A percentile compares a stretch with the other conserved stretches of the same genome.
phyloP scores from a whole-genome alignment of 108 stramenopile genomes.

The Conticribra weissflogii region DNA sequence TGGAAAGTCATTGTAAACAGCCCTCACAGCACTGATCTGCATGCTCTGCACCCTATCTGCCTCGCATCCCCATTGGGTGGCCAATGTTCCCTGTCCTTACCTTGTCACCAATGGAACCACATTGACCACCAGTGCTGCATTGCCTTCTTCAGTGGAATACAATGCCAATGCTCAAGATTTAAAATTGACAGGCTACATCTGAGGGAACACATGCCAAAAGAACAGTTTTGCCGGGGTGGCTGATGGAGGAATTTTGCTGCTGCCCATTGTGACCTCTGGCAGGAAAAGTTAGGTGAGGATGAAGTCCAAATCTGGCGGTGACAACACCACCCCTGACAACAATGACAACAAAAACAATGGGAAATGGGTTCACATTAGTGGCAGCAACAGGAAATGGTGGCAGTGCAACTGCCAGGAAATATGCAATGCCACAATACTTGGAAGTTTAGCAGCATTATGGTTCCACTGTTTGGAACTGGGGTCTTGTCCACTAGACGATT shows the following conservation, averaged over 20 bases:
- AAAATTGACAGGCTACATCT: constrained; percentile 86
- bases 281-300: constrained; percentile 40
- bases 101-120: constrained; percentile 62
- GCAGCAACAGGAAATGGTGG: no score
- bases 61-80: constrained; percentile 76
- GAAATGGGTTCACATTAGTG: no score
- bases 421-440: no score
- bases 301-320: constrained; percentile 6
- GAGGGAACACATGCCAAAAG: constrained; percentile 84
- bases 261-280: constrained; percentile 46
- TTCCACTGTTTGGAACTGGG: no score
- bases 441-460: no score
- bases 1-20: constrained; percentile 30
- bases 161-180: constrained; percentile 63
- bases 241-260: constrained; percentile 21
- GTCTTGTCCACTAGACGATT: no score
- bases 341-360: constrained; percentile 32
- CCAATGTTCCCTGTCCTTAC: constrained; percentile 70
- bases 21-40: constrained; percentile 61
- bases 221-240: constrained; percentile 56
- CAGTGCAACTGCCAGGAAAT: no score
- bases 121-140: neutral
- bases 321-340: no score
- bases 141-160: constrained; percentile 44
- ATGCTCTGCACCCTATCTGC: constrained; percentile 75